Evolutionary conservation across 192 early-diverging fungal genomes (phyloP).

Genomic region (Entomortierella parvispora): DNA sequence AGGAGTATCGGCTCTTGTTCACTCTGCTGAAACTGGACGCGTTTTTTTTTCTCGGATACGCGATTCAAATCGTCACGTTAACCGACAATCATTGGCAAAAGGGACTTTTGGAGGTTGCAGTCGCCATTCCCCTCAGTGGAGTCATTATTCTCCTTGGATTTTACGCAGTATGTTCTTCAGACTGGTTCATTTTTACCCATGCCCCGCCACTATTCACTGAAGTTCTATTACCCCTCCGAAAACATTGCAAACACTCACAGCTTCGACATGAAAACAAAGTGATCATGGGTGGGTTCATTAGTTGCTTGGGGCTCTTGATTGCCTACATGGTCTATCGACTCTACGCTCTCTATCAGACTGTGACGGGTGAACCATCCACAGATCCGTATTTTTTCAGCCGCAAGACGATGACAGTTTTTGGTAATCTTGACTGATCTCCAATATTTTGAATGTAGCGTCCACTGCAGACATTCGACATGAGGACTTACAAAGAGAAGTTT

Average conservation of each 20-base stretch:
- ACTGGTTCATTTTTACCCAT: background rate
- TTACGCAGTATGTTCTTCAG: slow-evolving; percentile 13
- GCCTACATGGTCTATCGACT: slow-evolving; percentile 35
- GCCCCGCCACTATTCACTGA: too few species aligned
- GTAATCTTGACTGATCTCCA: slow-evolving; percentile 4
- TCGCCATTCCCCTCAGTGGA: slow-evolving; percentile 31
- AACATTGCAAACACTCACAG: background rate
- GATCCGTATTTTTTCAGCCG: slow-evolving; percentile 46
- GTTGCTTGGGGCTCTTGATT: slow-evolving; percentile 28
- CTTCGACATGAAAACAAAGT: slow-evolving; percentile 41
- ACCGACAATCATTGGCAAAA: slow-evolving; percentile 40
- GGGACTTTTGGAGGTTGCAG: slow-evolving; percentile 29
- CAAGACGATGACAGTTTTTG: slow-evolving; percentile 51
- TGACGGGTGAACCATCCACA: slow-evolving; percentile 26
- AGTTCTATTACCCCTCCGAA: background rate
- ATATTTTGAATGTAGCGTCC: background rate
- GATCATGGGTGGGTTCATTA: slow-evolving; percentile 45
- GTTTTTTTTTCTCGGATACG: slow-evolving; percentile 53
- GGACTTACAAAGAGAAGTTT: too few species aligned
- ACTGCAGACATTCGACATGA: too few species aligned
- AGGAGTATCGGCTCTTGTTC: slow-evolving; percentile 43
- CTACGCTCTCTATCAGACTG: slow-evolving; percentile 8
- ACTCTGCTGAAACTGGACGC: slow-evolving; percentile 50
- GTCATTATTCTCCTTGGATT: slow-evolving; percentile 34
- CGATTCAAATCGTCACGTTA: slow-evolving; percentile 31